Conservation (phyloP, 1,284 basidiomycete species). For the Leccinum fuscescens region DNA sequence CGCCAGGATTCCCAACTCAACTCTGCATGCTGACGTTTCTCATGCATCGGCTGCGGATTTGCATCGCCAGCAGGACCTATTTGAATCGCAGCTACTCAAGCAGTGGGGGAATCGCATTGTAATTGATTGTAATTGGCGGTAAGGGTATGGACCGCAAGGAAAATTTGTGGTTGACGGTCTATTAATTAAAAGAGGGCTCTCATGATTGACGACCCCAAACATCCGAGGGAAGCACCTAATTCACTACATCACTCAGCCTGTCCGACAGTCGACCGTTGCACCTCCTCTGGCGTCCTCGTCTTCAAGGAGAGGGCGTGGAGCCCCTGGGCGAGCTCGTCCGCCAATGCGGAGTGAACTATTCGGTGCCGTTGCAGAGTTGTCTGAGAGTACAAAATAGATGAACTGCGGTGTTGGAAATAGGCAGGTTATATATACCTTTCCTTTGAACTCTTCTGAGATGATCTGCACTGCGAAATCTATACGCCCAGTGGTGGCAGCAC, state of each 20-base stretch:
- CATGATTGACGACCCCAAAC: constrained; percentile 31
- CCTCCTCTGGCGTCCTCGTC: constrained; percentile 65
- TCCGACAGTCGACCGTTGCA: constrained; percentile 24
- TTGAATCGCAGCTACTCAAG: constrained; percentile 9
- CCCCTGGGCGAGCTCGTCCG: constrained; percentile 65
- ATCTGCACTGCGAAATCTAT: constrained; percentile 74
- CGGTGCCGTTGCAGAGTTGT: constrained; percentile 75
- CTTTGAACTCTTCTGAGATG: constrained; percentile 67
- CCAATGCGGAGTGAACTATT: constrained; percentile 67
- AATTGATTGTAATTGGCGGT: constrained; percentile 8
- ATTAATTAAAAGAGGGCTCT: constrained; percentile 33
- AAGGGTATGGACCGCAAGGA: constrained; percentile 19
- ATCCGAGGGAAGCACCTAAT: constrained; percentile 12
- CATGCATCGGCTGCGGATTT: constrained; percentile 16
- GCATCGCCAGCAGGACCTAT: constrained; percentile 18
- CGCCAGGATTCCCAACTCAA: constrained; percentile 3
- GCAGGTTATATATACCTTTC: constrained; percentile 52
- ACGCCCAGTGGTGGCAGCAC: constrained; percentile 21
- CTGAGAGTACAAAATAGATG: constrained; percentile 37
- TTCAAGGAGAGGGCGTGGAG: constrained; percentile 76
- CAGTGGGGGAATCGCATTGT: constrained; percentile 18
- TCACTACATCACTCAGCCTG: constrained; percentile 28
- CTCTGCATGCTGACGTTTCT: constrained; percentile 16
- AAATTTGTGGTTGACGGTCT: constrained; percentile 19
- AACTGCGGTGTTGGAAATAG: constrained; percentile 3